These are phyloP conservation scores for Geotrichum klebahnii DNA, from an alignment of 1,139 yeast genomes.

Conservation along the genomic window DNA sequence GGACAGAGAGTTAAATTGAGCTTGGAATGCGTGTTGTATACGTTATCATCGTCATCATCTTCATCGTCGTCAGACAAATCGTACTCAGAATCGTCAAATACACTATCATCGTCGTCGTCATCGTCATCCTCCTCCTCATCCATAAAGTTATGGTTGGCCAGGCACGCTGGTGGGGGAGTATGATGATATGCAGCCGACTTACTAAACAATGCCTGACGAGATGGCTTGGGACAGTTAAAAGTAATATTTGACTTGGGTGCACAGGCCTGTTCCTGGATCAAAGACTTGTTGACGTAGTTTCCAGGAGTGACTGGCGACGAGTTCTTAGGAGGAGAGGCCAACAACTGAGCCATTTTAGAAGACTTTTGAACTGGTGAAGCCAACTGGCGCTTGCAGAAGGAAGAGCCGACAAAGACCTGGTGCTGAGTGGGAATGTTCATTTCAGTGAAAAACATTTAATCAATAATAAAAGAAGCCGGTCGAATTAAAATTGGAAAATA, in stretches of 20 bases:
- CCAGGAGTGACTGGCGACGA: not conserved
- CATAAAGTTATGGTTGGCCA: slow-evolving; percentile 1
- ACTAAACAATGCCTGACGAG: slow-evolving; percentile 12
- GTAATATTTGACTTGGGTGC: no score
- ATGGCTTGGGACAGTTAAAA: slow-evolving; percentile 16
- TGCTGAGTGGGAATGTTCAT: no score
- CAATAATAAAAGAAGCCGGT: no score
- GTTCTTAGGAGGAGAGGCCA: not conserved
- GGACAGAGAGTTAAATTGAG: not conserved
- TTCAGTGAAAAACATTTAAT: no score
- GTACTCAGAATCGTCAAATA: slow-evolving; percentile 8
- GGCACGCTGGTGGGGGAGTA: slow-evolving; percentile 17
- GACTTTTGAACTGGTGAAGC: not conserved
- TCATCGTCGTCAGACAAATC: slow-evolving; percentile 7
- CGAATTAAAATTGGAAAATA: no score
- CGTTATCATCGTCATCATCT: not conserved
- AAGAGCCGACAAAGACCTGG: not conserved
- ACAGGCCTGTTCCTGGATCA: no score
- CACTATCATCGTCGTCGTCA: slow-evolving; percentile 12
- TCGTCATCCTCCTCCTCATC: slow-evolving; percentile 19
- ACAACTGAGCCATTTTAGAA: not conserved
- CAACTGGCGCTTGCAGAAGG: not conserved
- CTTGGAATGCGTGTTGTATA: not conserved
- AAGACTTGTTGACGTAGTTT: slow-evolving; percentile 1
- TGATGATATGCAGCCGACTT: slow-evolving; percentile 17